phyloP scores from a whole-genome alignment of 352 stramenopile genomes.

The Pythium monospermum region DNA sequence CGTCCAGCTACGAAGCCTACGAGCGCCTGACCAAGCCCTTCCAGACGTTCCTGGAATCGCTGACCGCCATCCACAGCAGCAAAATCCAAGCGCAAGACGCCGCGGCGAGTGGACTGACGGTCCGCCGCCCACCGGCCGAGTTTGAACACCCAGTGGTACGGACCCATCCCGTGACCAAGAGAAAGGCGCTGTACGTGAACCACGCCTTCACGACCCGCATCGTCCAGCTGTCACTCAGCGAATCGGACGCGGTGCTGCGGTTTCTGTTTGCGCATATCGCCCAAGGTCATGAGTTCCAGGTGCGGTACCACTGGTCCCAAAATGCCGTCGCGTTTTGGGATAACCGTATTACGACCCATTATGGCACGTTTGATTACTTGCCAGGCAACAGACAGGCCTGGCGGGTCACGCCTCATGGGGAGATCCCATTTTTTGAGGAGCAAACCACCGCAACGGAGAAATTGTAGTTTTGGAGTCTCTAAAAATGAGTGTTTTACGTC shows the following conservation, averaged over 20 bases:
- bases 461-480: neutral
- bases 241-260: slow-evolving; percentile 29
- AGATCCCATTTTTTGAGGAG: slow-evolving; percentile 24
- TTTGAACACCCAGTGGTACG: slow-evolving; percentile 37
- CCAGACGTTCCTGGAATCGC: slow-evolving; percentile 30
- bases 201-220: slow-evolving; percentile 33
- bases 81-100: slow-evolving; percentile 32
- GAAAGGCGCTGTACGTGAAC: slow-evolving; percentile 38
- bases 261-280: slow-evolving; percentile 25
- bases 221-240: slow-evolving; percentile 25
- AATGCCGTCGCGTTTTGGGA: slow-evolving; percentile 31
- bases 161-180: slow-evolving; percentile 32
- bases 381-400: slow-evolving; percentile 31
- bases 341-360: slow-evolving; percentile 30
- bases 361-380: slow-evolving; percentile 33
- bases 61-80: slow-evolving; percentile 43
- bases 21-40: slow-evolving; percentile 33
- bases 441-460: neutral
- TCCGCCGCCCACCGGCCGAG: slow-evolving; percentile 31
- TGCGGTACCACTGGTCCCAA: slow-evolving; percentile 30
- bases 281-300: slow-evolving; percentile 27
- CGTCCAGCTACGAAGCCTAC: slow-evolving; percentile 39
- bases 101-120: slow-evolving; percentile 14
- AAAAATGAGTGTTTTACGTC: neutral
- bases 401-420: slow-evolving; percentile 29